Percentiles rank a stretch among this genome's conserved stretches.
These are phyloP conservation scores for Pythium guiyangense DNA, from an alignment of 352 stramenopile genomes.

Conservation along the genomic window DNA sequence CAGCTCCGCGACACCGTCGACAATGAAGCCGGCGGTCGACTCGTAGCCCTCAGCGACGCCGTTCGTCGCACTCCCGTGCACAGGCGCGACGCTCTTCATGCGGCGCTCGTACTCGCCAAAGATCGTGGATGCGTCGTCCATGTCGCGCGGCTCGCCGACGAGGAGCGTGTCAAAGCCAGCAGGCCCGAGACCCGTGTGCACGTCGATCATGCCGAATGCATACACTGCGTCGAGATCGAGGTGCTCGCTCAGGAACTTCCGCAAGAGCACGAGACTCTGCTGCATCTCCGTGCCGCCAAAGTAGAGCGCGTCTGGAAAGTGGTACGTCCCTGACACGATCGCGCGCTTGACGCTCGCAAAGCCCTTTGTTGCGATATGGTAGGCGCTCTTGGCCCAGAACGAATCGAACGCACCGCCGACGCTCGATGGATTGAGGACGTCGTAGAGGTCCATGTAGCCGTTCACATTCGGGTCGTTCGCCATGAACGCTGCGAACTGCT, in stretches of 20 bases:
- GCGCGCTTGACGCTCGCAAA: too few species aligned
- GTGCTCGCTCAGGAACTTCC: constrained; percentile 48
- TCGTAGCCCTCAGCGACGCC: constrained; percentile 53
- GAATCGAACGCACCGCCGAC: too few species aligned
- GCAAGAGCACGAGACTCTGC: constrained; percentile 57
- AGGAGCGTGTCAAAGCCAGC: constrained; percentile 59
- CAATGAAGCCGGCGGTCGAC: constrained; percentile 33
- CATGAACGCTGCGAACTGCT: too few species aligned
- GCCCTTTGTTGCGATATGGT: too few species aligned
- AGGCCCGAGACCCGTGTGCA: constrained; percentile 91
- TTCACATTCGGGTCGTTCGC: too few species aligned
- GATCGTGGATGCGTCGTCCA: constrained; percentile 4
- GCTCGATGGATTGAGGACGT: too few species aligned
- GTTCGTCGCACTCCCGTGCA: constrained; percentile 13
- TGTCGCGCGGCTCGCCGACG: constrained; percentile 16
- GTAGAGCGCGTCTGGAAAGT: constrained; percentile 76
- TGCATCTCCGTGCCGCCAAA: constrained; percentile 82
- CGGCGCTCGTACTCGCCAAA: constrained; percentile 16
- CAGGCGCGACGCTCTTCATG: background rate
- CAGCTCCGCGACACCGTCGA: constrained; percentile 29
- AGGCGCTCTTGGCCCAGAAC: too few species aligned
- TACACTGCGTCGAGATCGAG: constrained; percentile 32
- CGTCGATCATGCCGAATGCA: constrained; percentile 84
- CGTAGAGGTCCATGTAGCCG: too few species aligned
- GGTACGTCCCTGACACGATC: constrained; percentile 93